Evolutionary conservation across 1,284 basidiomycete species (phyloP), one percentile per base, ranked within the genome.

Genomic region (Pyrrhoderma noxium): DNA sequence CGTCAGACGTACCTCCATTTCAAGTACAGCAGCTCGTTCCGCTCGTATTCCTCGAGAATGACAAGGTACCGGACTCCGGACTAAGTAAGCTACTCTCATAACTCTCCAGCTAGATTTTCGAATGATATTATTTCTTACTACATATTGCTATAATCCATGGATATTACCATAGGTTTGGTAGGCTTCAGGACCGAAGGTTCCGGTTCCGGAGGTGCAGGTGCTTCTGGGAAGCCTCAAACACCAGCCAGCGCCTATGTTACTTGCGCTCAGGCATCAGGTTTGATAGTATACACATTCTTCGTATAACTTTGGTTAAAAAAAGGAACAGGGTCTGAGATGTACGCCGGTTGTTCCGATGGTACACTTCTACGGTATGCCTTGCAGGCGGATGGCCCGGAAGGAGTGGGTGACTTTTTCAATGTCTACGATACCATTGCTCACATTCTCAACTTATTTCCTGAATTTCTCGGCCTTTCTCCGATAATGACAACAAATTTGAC

Each of bases 341-440:
- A 87, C 53, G 73, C 84, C 8, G 85, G 85, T 23, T 85, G 81
- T 59, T 77, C 79, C 9, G 85, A 85, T 55, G 85, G 85, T 19
- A 78, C 85, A 56, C 69, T 89, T 7, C 64, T 87, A 39, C 76
- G 85, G 3, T 87, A 80, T 59, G 72, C 79, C 1, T 65, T 88
- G 8, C 81, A 82, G 58, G 70, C 71, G 2, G 76, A 77, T 56
- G 71, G 73, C 55, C 67, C 74, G 16, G 70, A 68, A 47, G 67
- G 75, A 58, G 83, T 84, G 52, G 44, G 74, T 64, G n/a, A 18
- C 2, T 19, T 8, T n/a, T 38, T 22, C 42, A 16, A 7, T 39
- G 16, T 0, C 25, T 38, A 3, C 18, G 19, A 18, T 5, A 46
- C 35, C 16, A 37, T 11, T 16, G 35, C 35, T 37, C 35, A n/a